These are phyloP conservation scores for Mycena sanguinolenta DNA, from an alignment of 768 basidiomycete genomes.

Conservation along the genomic window DNA sequence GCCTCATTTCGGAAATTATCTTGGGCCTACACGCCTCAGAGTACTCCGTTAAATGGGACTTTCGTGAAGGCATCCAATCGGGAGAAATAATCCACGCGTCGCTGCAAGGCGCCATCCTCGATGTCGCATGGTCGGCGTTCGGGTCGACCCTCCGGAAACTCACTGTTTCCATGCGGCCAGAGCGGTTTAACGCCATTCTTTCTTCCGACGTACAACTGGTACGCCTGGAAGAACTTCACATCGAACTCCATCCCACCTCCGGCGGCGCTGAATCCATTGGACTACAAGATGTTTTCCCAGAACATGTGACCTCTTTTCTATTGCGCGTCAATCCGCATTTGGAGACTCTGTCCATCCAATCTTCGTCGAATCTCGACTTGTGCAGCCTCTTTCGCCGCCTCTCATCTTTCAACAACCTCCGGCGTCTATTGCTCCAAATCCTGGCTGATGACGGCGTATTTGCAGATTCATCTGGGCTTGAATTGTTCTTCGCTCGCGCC, in stretches of 20 bases:
- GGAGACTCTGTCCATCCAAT: constrained; percentile 20
- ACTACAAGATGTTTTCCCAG: constrained; percentile 17
- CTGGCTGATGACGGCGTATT: constrained; percentile 11
- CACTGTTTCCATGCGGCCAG: constrained; percentile 6
- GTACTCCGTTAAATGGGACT: constrained; percentile 27
- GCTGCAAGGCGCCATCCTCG: constrained; percentile 23
- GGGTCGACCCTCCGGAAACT: constrained; percentile 24
- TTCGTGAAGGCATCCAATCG: constrained; percentile 20
- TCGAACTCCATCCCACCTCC: constrained; percentile 14
- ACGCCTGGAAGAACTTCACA: constrained; percentile 18
- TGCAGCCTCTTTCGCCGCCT: constrained; percentile 21
- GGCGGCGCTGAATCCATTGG: constrained; percentile 4
- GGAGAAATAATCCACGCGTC: constrained; percentile 22
- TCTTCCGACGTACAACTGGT: constrained; percentile 9
- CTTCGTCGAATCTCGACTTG: constrained; percentile 15
- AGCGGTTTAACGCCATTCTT: constrained; percentile 21
- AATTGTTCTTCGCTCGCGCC: constrained; percentile 22
- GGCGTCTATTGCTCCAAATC: constrained; percentile 7
- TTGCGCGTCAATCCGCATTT: constrained; percentile 17
- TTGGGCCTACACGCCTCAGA: constrained; percentile 15
- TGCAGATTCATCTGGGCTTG: constrained; percentile 22
- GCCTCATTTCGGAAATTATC: constrained; percentile 22
- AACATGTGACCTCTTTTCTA: constrained; percentile 17
- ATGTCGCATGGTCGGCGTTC: constrained; percentile 20
- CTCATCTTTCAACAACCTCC: constrained; percentile 12